phyloP scores from a whole-genome alignment of 805 yeast genomes.

The Blastobotrys parvus region DNA sequence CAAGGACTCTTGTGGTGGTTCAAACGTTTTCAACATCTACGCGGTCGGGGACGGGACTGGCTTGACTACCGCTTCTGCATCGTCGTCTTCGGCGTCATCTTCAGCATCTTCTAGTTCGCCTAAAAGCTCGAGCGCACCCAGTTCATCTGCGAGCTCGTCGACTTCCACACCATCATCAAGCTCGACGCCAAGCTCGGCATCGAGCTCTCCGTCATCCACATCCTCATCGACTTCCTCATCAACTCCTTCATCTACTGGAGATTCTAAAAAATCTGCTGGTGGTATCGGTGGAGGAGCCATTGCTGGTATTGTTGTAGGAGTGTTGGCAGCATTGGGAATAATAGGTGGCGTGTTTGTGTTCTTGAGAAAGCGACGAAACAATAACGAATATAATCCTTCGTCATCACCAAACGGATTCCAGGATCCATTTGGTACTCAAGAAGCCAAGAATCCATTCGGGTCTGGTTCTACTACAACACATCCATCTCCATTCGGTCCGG shows the following conservation, averaged over 20 bases:
- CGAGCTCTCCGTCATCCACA: slow-evolving; percentile 11
- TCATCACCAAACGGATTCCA: slow-evolving; percentile 26
- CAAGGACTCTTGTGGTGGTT: slow-evolving; percentile 56
- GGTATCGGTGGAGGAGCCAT: slow-evolving; percentile 41
- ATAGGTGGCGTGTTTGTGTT: slow-evolving; percentile 36
- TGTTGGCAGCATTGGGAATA: slow-evolving; percentile 37
- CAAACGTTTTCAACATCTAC: slow-evolving; percentile 27
- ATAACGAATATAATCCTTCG: slow-evolving; percentile 33
- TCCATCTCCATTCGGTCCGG: not conserved
- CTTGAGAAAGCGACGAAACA: slow-evolving; percentile 34
- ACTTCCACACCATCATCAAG: slow-evolving; percentile 14
- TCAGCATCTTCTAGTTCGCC: slow-evolving; percentile 12
- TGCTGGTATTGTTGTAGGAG: slow-evolving; percentile 55
- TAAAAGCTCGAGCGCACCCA: slow-evolving; percentile 14
- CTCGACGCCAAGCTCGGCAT: slow-evolving; percentile 10
- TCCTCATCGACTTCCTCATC: slow-evolving; percentile 13
- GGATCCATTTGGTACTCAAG: slow-evolving; percentile 24
- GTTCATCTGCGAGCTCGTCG: slow-evolving; percentile 6
- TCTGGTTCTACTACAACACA: slow-evolving; percentile 2
- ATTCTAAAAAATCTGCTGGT: slow-evolving; percentile 15
- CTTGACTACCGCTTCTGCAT: slow-evolving; percentile 14
- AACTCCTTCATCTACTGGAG: slow-evolving; percentile 20
- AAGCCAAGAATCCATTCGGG: slow-evolving; percentile 14
- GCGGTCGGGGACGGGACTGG: slow-evolving; percentile 20
- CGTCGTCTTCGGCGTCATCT: slow-evolving; percentile 18